phyloP scores from a whole-genome alignment of 1,284 basidiomycete genomes.

The Meripilus lineatus region DNA sequence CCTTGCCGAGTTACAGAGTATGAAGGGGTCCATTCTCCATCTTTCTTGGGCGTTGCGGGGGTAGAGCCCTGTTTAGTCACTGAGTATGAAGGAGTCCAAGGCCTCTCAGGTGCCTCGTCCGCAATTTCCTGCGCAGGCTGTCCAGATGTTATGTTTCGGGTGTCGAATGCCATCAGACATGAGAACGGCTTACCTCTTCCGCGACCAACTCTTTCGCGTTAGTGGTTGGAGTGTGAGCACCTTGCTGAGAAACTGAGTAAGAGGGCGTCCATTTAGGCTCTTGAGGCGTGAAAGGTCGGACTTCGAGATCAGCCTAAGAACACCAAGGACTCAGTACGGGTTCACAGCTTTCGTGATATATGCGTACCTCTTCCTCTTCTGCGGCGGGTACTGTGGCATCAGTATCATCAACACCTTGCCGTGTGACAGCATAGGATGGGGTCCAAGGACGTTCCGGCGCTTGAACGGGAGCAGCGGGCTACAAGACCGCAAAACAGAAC shows the following conservation, averaged over 20 bases:
- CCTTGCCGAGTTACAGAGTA: slow-evolving; percentile 13
- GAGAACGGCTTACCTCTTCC: background rate
- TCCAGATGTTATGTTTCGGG: no score
- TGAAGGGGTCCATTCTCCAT: slow-evolving; percentile 17
- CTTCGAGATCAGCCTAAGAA: no score
- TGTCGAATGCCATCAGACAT: no score
- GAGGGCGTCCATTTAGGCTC: slow-evolving; percentile 24
- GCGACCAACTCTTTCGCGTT: no score
- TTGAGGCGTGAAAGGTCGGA: no score
- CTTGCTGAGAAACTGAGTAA: slow-evolving; percentile 16
- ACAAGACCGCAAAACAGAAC: background rate
- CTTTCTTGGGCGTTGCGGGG: slow-evolving; percentile 3
- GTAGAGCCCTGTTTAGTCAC: slow-evolving; percentile 10
- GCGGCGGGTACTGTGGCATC: no score
- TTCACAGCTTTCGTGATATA: no score
- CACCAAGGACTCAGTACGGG: no score
- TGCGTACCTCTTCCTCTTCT: no score
- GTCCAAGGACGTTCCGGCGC: slow-evolving; percentile 32
- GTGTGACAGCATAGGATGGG: slow-evolving; percentile 32
- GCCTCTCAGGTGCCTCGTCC: slow-evolving; percentile 13
- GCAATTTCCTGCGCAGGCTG: no score
- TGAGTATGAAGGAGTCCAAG: slow-evolving; percentile 16
- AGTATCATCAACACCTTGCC: slow-evolving; percentile 34
- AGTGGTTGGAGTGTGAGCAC: slow-evolving; percentile 1
- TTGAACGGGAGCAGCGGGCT: slow-evolving; percentile 12